Conservation (phyloP, 176 grass and related monocot genomes). For the Hyparrhenia diplandra region DNA sequence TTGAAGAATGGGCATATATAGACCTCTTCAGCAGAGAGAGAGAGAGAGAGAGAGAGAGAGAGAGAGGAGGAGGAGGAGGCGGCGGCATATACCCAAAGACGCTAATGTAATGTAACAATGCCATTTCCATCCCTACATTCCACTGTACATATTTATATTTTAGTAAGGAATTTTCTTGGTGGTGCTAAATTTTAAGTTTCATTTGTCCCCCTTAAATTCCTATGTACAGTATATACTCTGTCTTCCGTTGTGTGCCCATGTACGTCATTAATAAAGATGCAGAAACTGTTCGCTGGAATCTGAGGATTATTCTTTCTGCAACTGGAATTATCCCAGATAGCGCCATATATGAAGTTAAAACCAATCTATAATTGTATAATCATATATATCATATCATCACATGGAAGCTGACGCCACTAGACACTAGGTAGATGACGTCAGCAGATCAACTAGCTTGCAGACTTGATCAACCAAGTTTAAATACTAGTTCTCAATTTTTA, state of each 20-base stretch:
- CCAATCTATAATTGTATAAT: neutral
- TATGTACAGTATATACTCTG: neutral
- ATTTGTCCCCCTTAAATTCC: neutral
- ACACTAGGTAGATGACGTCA: neutral
- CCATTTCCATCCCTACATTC: neutral
- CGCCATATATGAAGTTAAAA: neutral
- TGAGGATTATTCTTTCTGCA: neutral
- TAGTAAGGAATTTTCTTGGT: neutral
- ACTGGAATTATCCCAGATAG: neutral
- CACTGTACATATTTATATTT: neutral
- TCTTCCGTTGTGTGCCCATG: neutral
- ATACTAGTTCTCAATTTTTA: neutral
- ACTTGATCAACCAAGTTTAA: conserved; percentile 13
- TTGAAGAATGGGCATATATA: neutral
- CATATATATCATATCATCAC: neutral
- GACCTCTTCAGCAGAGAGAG: no score
- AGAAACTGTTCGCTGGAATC: neutral
- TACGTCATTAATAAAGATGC: neutral
- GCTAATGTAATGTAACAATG: no score
- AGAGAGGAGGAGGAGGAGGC: no score
- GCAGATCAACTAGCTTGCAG: conserved; percentile 11
- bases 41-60: no score
- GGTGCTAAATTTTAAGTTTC: neutral
- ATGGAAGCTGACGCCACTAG: conserved; percentile 20
- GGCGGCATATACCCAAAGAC: no score